Evolutionary conservation across 2,329 filamentous ascomycete species (phyloP).

Genomic region (Annulohypoxylon truncatum): DNA sequence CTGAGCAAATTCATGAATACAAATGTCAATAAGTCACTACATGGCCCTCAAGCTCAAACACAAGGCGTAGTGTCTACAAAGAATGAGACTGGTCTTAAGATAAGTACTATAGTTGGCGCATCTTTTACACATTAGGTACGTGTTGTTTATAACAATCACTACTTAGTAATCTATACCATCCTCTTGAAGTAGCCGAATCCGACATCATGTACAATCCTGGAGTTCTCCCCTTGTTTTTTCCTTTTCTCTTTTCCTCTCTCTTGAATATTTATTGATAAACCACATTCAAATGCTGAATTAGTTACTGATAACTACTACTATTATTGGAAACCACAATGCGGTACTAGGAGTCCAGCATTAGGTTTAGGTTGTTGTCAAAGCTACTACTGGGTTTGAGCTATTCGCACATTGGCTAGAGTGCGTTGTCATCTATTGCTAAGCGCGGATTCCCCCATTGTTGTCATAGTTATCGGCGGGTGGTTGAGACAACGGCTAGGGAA

Average conservation of each 20-base stretch:
- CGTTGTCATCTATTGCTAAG: background rate
- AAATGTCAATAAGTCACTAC: too few relatives aligned
- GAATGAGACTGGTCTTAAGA: too few relatives aligned
- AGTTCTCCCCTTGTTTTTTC: background rate
- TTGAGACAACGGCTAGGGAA: background rate
- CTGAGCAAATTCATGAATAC: background rate
- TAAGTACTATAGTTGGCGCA: too few relatives aligned
- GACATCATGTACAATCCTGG: too few relatives aligned
- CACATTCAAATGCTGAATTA: too few relatives aligned
- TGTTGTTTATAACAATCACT: too few relatives aligned
- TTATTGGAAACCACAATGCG: too few relatives aligned
- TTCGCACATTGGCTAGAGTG: background rate
- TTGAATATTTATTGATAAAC: too few relatives aligned
- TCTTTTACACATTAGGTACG: too few relatives aligned
- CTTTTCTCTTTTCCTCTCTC: background rate
- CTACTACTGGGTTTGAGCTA: background rate
- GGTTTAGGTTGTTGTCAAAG: background rate
- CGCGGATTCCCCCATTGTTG: slow-evolving; percentile 9
- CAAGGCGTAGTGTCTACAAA: too few relatives aligned
- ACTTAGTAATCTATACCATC: background rate
- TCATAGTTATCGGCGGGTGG: background rate
- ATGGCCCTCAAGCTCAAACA: too few relatives aligned
- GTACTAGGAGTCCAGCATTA: background rate
- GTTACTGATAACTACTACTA: too few relatives aligned
- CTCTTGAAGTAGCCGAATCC: background rate